phyloP scores from a whole-genome alignment of 139 green algal species.

The Picocystis salinarum region DNA sequence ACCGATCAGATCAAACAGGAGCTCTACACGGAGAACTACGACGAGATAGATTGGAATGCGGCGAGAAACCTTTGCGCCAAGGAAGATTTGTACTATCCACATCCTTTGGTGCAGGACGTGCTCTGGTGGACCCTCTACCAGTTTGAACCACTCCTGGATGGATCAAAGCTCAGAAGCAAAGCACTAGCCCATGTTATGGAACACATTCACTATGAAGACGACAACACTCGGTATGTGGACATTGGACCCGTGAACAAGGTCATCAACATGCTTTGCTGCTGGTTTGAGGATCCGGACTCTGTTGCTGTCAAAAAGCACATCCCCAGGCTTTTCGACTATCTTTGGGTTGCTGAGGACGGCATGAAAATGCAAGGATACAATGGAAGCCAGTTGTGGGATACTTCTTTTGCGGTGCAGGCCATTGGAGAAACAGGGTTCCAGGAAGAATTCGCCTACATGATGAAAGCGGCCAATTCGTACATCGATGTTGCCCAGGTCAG shows the following conservation, averaged over 20 bases:
- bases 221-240: constrained; percentile 92
- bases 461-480: constrained; percentile 52
- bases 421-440: constrained; percentile 6
- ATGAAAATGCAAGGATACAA: constrained; percentile 98
- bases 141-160: constrained; percentile 45
- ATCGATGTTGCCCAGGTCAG: constrained; percentile 53
- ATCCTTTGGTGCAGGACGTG: constrained; percentile 74
- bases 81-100: constrained; percentile 97
- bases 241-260: constrained; percentile 99
- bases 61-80: constrained; percentile 52
- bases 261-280: constrained; percentile 94
- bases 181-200: constrained; percentile 66
- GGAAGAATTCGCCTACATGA: constrained; percentile 18
- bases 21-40: constrained; percentile 68
- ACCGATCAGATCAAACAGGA: constrained; percentile 40
- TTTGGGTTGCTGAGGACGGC: constrained; percentile 96
- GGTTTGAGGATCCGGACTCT: constrained; percentile 66
- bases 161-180: constrained; percentile 28
- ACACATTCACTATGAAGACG: constrained; percentile 96
- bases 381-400: constrained; percentile 93
- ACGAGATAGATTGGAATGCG: constrained; percentile 79
- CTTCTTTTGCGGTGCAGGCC: constrained; percentile 78
- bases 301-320: constrained; percentile 71
- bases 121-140: constrained; percentile 79
- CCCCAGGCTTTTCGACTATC: constrained; percentile 66